A percentile compares a stretch with the other conserved stretches of the same genome.
Evolutionary conservation across 1,284 basidiomycete genomes (phyloP).

Genomic region (Trametes sp.): DNA sequence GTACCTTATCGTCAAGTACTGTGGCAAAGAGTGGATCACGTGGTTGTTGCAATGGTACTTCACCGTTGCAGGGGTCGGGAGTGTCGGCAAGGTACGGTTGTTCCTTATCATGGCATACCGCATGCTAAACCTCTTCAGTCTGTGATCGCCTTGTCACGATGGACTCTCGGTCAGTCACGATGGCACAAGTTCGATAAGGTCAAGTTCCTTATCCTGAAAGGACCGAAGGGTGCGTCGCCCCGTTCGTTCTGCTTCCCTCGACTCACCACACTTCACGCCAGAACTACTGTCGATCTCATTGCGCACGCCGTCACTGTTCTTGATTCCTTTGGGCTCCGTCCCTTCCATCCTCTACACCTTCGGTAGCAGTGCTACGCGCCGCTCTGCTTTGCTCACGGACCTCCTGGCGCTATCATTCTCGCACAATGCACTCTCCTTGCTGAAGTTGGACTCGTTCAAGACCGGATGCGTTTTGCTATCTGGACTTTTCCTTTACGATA

Average conservation of each 20-base stretch:
- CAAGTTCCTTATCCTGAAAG: slow-evolving; percentile 53
- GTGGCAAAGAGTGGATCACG: slow-evolving; percentile 87
- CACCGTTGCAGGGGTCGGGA: slow-evolving; percentile 65
- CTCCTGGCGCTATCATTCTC: slow-evolving; percentile 87
- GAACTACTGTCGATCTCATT: slow-evolving; percentile 58
- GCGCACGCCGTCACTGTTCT: slow-evolving; percentile 68
- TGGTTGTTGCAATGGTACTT: slow-evolving; percentile 83
- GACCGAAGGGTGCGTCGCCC: slow-evolving; percentile 50
- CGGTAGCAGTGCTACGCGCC: slow-evolving; percentile 51
- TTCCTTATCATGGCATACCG: slow-evolving; percentile 10
- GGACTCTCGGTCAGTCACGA: slow-evolving; percentile 51
- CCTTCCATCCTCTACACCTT: slow-evolving; percentile 77
- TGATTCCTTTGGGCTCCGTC: slow-evolving; percentile 70
- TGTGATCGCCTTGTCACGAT: slow-evolving; percentile 55
- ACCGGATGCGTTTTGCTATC: slow-evolving; percentile 87
- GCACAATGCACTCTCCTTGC: slow-evolving; percentile 81
- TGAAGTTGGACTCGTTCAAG: slow-evolving; percentile 91
- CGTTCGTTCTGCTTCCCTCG: neutral
- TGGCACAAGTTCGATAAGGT: slow-evolving; percentile 64
- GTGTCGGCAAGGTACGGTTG: slow-evolving; percentile 70
- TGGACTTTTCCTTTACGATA: slow-evolving; percentile 88
- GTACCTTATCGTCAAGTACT: slow-evolving; percentile 77
- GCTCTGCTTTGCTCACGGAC: slow-evolving; percentile 81
- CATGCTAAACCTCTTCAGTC: slow-evolving; percentile 47
- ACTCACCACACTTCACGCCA: slow-evolving; percentile 32